These are phyloP conservation scores for Plasmodium fragile DNA, from an alignment of 169 alveolate genomes.

Conservation along the genomic window DNA sequence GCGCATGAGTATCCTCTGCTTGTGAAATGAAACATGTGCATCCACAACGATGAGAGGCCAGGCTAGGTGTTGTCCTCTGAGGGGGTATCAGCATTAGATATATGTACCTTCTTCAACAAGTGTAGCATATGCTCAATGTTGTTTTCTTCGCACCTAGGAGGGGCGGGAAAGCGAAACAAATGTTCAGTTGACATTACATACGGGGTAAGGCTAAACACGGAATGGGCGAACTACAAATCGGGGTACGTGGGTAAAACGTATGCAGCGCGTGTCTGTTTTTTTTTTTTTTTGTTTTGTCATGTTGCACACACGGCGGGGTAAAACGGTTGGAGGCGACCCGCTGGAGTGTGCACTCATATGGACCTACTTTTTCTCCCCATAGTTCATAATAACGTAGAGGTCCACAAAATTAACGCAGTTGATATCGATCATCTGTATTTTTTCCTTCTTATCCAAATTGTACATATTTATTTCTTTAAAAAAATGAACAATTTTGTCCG, in stretches of 20 bases:
- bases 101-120: slow-evolving; percentile 34
- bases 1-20: neutral
- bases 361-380: slow-evolving; percentile 65
- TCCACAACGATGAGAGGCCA: neutral
- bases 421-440: slow-evolving; percentile 68
- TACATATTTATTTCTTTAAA: slow-evolving; percentile 44
- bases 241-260: neutral
- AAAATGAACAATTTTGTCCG: slow-evolving; percentile 39
- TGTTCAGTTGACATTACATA: neutral
- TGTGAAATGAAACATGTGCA: neutral
- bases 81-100: slow-evolving; percentile 13
- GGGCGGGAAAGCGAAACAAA: neutral
- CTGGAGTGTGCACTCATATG: neutral
- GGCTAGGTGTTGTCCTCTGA: neutral
- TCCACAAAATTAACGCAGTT: slow-evolving; percentile 64
- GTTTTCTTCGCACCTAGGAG: slow-evolving; percentile 62
- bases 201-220: neutral
- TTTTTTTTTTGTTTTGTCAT: neutral
- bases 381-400: slow-evolving; percentile 68
- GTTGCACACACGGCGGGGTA: neutral
- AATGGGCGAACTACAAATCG: neutral
- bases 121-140: slow-evolving; percentile 54
- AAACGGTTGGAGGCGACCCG: neutral
- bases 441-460: slow-evolving; percentile 61
- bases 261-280: neutral